Base-by-base conservation (phyloP, 352 stramenopile genomes). In the Phytophthora citricola region DNA sequence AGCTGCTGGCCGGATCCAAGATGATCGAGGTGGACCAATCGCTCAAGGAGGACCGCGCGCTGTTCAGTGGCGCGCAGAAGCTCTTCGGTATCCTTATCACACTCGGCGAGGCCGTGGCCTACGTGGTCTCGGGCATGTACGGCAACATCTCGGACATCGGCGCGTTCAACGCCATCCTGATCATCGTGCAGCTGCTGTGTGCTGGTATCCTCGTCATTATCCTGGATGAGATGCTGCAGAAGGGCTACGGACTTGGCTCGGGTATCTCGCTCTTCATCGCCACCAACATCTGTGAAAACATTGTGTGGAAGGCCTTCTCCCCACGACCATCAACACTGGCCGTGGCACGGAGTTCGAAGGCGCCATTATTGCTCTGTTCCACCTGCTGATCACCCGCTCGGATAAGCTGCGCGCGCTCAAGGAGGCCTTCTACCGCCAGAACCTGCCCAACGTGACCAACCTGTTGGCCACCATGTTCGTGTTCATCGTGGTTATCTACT, bases 271-370 rank as follows among this genome's bases (percentile, higher is more conserved):
- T 99, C 54, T 99, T 99, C 78, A 99, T 99, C 63, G 98, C 98
- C 32, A 99, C 97, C 58, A 99, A 99, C 88, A 99, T 99, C 81
- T 99, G 98, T 71, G 97, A 99, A 88, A 99, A 97, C 73, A 99
- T 99, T 78, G 94, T 99, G 31, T 99, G 98, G 98, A 99, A 99
- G 83, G 97, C 97, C 36, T 99, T 99, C 83, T 98, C 87, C 98
- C 98, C 22, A 99, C 97, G 48, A 99, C 98, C 34, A 99, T 99
- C 81, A 99, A 99, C 90, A 99, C 96, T 56, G 98, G 97, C 50
- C 93, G 95, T 64, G 97, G 97, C 63, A 99, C 98, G 8, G 97
- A 99, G 85, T 99, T 99, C 70, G 97, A 99, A 72, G 98, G 98
- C 51, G 98, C 98, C 43, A 98, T 99, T 78, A 99, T 99, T 74